A percentile compares a stretch with the other conserved stretches of the same genome.
Evolutionary conservation across 192 early-diverging fungal genomes (phyloP).

Genomic region (Radiomyces spectabilis): DNA sequence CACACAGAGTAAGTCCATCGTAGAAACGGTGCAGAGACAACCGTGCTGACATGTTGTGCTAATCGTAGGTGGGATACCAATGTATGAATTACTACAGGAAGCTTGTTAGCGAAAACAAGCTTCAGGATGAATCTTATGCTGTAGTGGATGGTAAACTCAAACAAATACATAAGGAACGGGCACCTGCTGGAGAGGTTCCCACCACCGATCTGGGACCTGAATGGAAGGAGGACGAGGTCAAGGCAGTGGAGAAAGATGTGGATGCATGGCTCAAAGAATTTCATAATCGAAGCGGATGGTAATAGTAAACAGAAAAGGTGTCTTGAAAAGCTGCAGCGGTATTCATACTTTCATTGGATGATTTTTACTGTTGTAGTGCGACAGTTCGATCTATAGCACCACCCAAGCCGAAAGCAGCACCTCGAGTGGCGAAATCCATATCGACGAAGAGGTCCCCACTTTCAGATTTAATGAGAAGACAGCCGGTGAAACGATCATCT

Average conservation of each 20-base stretch:
- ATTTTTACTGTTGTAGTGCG: background rate
- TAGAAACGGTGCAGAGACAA: too few species aligned
- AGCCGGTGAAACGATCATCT: background rate
- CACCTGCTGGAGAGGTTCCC: constrained; percentile 19
- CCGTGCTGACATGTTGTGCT: background rate
- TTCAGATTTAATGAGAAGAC: background rate
- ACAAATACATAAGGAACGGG: constrained; percentile 34
- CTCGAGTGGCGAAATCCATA: background rate
- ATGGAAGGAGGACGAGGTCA: constrained; percentile 42
- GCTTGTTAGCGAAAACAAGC: constrained; percentile 28
- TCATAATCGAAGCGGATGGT: constrained; percentile 21
- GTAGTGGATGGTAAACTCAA: constrained; percentile 41
- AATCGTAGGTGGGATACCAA: constrained; percentile 41
- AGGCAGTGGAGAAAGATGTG: constrained; percentile 37
- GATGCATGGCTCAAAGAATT: constrained; percentile 43
- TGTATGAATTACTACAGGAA: constrained; percentile 52
- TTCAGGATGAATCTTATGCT: constrained; percentile 42
- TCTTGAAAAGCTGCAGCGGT: too few species aligned
- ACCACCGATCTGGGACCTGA: constrained; percentile 31
- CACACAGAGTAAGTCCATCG: constrained; percentile 30
- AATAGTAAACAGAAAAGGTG: background rate
- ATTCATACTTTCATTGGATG: too few species aligned
- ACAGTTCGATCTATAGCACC: background rate
- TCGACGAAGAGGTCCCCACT: background rate
- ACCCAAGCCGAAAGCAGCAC: constrained; percentile 3